Base-by-base conservation (phyloP, 768 basidiomycete genomes). In the Russula ochroleuca region DNA sequence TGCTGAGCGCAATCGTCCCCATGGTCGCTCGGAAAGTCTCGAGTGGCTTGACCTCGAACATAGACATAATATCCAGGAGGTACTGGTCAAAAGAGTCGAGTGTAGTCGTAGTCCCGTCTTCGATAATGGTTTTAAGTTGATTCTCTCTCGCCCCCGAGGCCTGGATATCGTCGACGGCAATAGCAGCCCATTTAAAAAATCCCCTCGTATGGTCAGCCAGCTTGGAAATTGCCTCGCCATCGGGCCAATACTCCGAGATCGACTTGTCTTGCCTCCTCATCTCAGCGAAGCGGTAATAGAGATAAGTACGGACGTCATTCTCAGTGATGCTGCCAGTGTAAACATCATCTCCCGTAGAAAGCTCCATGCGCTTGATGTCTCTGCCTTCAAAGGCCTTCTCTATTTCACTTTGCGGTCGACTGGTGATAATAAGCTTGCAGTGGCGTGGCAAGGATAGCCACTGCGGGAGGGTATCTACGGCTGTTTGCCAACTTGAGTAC, bases 381-480 rank as follows among this genome's bases (percentile, higher is more conserved):
- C 28, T 37, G 19, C 25, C 47, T 31, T 56, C 57, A 17, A 67
- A 64, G 48, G 37, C 53, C 13, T 50, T 59, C 9, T 37, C 31
- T 31, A 67, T 59, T 23, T 67, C 63, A 37, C 38, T 28, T n/a
- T 54, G 57, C 1, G 57, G 57, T 38, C 62, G 58, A 25, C 63
- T 59, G 11, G 52, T 66, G 56, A 66, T 25, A 17, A 66, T 47
- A 23, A 66, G 65, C 43, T 66, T 66, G 61, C 35, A 66, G 49
- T 66, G 53, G 10, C 19, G 51, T 7, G 65, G 64, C 7, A 65
- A 37, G 10, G 52, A 45, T 5, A 43, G 28, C 64, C 64, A 65
- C 35, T 23, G 35, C 6, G 31, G 28, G 52, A 65, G 40, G 25
- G 64, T 61, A 28, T 48, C 38, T n/a, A 65, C 17, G 17, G 61